phyloP scores from a whole-genome alignment of 192 early-diverging fungal species.

The Radiomyces spectabilis region DNA sequence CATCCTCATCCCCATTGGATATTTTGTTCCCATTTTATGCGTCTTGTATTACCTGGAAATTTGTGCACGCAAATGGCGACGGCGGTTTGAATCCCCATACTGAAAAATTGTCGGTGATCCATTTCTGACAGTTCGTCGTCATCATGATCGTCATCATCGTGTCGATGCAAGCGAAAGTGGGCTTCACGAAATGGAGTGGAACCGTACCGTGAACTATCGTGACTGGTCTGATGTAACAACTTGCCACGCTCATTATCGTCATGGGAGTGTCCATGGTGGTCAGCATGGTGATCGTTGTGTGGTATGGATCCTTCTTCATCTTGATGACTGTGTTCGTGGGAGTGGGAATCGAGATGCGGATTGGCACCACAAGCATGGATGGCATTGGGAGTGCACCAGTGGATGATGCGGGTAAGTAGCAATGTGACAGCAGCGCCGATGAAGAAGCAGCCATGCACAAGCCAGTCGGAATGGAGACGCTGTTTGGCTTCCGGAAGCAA shows the following conservation, averaged over 20 bases:
- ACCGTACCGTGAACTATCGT: background rate
- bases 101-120: constrained; percentile 2
- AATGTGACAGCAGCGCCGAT: constrained; percentile 15
- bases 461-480: constrained; percentile 3
- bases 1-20: background rate
- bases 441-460: constrained; percentile 12
- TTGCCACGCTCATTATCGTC: background rate
- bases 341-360: background rate
- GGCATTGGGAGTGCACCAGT: constrained; percentile 14
- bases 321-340: background rate
- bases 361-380: constrained; percentile 11
- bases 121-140: background rate
- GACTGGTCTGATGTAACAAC: background rate
- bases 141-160: background rate
- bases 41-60: constrained; percentile 35
- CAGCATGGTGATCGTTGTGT: background rate
- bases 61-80: constrained; percentile 46
- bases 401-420: constrained; percentile 12
- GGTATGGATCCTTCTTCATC: constrained; percentile 2
- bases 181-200: background rate
- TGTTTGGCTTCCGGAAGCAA: constrained; percentile 16
- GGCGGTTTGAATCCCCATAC: constrained; percentile 49
- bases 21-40: background rate
- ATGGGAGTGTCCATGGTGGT: background rate
- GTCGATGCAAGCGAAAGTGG: background rate